These are phyloP conservation scores for Kokia cookei DNA, from an alignment of 441 rosid species.

Conservation along the genomic window DNA sequence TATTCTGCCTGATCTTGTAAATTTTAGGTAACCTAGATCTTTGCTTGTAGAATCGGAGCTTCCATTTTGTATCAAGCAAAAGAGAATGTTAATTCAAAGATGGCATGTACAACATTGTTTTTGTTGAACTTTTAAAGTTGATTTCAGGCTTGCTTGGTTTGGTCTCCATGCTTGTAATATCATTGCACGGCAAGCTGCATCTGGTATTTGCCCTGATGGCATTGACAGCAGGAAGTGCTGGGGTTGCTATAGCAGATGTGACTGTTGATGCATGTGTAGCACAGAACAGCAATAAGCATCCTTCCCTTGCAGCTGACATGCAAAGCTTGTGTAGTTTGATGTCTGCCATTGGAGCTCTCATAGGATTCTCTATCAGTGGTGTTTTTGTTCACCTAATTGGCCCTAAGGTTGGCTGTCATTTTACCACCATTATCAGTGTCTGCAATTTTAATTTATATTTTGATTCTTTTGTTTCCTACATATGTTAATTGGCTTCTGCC, in stretches of 20 bases:
- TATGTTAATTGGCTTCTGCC: neutral
- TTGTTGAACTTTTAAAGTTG: neutral
- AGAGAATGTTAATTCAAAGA: neutral
- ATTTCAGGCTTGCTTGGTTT: slow-evolving; percentile 68
- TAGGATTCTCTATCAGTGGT: slow-evolving; percentile 83
- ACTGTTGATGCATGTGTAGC: slow-evolving; percentile 98
- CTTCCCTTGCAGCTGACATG: slow-evolving; percentile 91
- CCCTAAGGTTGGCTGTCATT: slow-evolving; percentile 52
- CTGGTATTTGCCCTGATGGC: slow-evolving; percentile 59
- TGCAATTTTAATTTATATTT: neutral
- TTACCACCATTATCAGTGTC: neutral
- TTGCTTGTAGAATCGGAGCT: too few relatives aligned
- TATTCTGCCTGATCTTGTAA: neutral
- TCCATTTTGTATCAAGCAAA: too few relatives aligned
- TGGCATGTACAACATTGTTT: too few relatives aligned
- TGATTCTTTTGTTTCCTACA: neutral
- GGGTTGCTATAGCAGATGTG: slow-evolving; percentile 93
- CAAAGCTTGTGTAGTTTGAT: slow-evolving; percentile 84
- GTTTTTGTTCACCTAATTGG: slow-evolving; percentile 83
- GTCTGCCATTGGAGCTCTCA: slow-evolving; percentile 70
- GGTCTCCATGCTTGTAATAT: slow-evolving; percentile 61
- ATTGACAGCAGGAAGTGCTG: slow-evolving; percentile 69
- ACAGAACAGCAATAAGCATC: slow-evolving; percentile 71
- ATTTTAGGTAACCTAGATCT: too few relatives aligned
- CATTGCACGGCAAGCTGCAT: slow-evolving; percentile 59